phyloP scores from a whole-genome alignment of 2,329 filamentous ascomycete genomes.

The Venturia oleaginea region DNA sequence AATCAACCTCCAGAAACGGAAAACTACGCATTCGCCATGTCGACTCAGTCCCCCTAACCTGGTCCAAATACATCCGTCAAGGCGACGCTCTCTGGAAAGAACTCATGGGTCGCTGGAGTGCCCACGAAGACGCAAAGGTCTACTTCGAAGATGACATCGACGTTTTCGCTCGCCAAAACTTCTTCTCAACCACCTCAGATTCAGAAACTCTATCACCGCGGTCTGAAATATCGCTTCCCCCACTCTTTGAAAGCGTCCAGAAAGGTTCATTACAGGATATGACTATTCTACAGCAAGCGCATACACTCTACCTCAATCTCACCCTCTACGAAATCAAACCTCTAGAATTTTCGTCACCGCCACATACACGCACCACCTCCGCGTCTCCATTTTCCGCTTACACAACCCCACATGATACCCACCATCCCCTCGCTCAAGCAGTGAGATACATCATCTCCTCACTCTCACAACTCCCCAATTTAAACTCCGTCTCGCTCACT shows the following conservation, averaged over 20 bases:
- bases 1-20: not conserved
- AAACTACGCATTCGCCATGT: not conserved
- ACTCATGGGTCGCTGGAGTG: not conserved
- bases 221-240: not conserved
- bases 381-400: not conserved
- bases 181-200: not conserved
- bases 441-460: not conserved
- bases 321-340: not conserved
- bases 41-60: not conserved
- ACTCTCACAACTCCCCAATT: not conserved
- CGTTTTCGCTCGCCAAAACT: not conserved
- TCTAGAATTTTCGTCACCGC: not conserved
- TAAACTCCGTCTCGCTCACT: not conserved
- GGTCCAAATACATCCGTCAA: not conserved
- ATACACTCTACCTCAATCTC: not conserved
- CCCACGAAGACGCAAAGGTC: not conserved
- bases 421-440: not conserved
- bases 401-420: not conserved
- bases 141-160: not conserved
- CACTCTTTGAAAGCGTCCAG: not conserved
- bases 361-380: not conserved
- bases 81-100: conserved; percentile 8
- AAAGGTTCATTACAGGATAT: not conserved
- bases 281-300: not conserved
- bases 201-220: not conserved